These are phyloP conservation scores for Cicer judaicum DNA, from an alignment of 306 rosid species.

Conservation along the genomic window DNA sequence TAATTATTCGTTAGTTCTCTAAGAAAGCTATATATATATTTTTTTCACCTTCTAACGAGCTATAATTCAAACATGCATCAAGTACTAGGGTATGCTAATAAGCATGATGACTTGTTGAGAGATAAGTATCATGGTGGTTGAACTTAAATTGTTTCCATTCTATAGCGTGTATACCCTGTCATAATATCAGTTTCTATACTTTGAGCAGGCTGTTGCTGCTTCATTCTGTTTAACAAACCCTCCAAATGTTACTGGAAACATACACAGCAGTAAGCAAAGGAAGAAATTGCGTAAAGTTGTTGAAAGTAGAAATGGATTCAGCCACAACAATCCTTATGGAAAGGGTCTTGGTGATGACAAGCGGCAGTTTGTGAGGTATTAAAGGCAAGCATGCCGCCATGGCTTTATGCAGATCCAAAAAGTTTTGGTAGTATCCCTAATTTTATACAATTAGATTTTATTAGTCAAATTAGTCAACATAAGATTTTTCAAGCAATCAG, in stretches of 20 bases:
- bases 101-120: neutral
- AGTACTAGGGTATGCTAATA: neutral
- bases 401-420: constrained; percentile 27
- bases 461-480: constrained; percentile 17
- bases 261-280: constrained; percentile 74
- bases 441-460: constrained; percentile 30
- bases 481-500: constrained; percentile 10
- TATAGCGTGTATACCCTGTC: neutral
- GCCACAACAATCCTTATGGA: constrained; percentile 74
- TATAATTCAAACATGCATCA: neutral
- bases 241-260: constrained; percentile 77
- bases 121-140: neutral
- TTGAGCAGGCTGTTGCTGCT: constrained; percentile 74
- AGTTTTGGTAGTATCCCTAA: constrained; percentile 47
- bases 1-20: neutral
- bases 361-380: constrained; percentile 65
- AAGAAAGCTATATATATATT: neutral
- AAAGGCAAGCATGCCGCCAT: constrained; percentile 9
- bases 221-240: constrained; percentile 90
- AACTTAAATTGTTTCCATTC: neutral
- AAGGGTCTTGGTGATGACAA: constrained; percentile 48
- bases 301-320: constrained; percentile 70
- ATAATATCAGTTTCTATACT: constrained; percentile 16
- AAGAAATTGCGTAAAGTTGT: constrained; percentile 62
- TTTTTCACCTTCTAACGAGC: neutral